Conservation (phyloP, 1,139 yeast species). For the Candida labiduridarum region DNA sequence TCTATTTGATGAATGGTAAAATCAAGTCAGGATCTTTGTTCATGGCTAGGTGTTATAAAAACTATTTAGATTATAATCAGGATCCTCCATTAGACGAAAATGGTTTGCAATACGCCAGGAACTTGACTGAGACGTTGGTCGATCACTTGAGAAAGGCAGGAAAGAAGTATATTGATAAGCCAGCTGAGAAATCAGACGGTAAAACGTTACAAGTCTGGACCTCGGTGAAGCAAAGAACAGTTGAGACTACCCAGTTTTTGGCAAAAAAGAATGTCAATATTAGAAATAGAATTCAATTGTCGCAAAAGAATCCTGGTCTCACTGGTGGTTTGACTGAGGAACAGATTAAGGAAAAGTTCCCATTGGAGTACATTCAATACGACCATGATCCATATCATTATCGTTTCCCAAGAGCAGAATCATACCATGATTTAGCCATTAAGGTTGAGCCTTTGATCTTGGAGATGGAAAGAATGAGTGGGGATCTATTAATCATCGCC, state of each 20-base stretch:
- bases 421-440: constrained; percentile 93
- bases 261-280: constrained; percentile 60
- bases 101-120: constrained; percentile 57
- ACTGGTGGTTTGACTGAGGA: constrained; percentile 67
- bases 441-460: constrained; percentile 89
- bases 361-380: constrained; percentile 70
- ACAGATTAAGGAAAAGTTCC: constrained; percentile 61
- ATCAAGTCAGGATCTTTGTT: constrained; percentile 84
- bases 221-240: constrained; percentile 82
- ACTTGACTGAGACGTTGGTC: constrained; percentile 38
- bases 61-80: constrained; percentile 52
- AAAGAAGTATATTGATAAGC: constrained; percentile 31
- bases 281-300: constrained; percentile 77
- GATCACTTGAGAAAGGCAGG: constrained; percentile 37
- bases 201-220: constrained; percentile 84
- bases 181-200: constrained; percentile 48
- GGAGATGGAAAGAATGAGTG: constrained; percentile 90
- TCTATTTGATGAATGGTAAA: constrained; percentile 84
- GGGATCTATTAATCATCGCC: constrained; percentile 87
- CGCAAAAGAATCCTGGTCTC: constrained; percentile 90
- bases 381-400: constrained; percentile 86
- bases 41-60: constrained; percentile 81
- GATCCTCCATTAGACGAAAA: constrained; percentile 70
- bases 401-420: constrained; percentile 89
- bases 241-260: constrained; percentile 75